phyloP scores from a whole-genome alignment of 2,329 filamentous ascomycete species.

The Fusarium annulatum region DNA sequence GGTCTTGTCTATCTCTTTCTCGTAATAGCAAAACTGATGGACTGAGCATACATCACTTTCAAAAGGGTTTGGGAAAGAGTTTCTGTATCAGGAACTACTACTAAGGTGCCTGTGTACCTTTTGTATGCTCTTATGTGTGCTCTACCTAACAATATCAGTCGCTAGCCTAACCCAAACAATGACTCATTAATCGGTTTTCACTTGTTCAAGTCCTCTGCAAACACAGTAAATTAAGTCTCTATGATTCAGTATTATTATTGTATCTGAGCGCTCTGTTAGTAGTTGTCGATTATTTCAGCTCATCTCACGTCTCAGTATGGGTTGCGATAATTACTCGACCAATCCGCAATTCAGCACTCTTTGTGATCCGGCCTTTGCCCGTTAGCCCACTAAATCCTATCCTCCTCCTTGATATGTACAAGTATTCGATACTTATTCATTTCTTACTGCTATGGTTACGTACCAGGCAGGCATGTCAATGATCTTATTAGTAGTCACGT shows the following conservation, averaged over 20 bases:
- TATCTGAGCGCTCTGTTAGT: not conserved
- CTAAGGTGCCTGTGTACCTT: not conserved
- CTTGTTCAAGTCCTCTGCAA: not conserved
- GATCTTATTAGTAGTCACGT: conserved; percentile 6
- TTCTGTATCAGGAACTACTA: not conserved
- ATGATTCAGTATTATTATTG: not conserved
- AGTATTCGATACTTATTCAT: not conserved
- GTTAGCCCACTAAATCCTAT: not conserved
- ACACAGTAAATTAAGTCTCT: not conserved
- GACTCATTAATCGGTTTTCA: not conserved
- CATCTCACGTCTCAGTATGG: not conserved
- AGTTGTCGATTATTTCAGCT: not conserved
- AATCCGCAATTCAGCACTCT: not conserved
- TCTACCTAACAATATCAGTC: not conserved
- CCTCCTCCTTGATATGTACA: not conserved
- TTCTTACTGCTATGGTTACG: not conserved
- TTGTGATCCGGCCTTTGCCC: not conserved
- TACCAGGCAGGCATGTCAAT: not conserved
- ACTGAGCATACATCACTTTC: not conserved
- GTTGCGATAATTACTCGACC: not conserved
- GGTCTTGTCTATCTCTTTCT: not conserved
- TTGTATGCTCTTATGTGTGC: not conserved
- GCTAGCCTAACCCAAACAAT: not conserved
- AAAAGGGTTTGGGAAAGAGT: not conserved
- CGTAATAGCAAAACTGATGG: not conserved